These are phyloP conservation scores for Pseudocercospora crystallina DNA, from an alignment of 2,329 filamentous ascomycete species.

Conservation along the genomic window DNA sequence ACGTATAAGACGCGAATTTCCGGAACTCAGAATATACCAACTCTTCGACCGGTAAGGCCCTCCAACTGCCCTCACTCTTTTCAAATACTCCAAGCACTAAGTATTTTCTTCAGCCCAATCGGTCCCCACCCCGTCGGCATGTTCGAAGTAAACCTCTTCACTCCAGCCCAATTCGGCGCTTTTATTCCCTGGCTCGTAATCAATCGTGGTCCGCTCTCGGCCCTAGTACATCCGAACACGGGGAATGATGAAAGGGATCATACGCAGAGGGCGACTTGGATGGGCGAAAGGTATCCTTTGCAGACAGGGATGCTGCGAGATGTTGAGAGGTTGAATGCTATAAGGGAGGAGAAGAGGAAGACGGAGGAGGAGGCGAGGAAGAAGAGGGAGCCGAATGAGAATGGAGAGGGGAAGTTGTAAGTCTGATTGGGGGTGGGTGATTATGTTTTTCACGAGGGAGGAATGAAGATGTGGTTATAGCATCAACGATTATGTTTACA, in stretches of 20 bases:
- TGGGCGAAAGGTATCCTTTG: constrained; percentile 66
- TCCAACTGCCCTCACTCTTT: too few species aligned
- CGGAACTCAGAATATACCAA: constrained; percentile 77
- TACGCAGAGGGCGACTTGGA: constrained; percentile 67
- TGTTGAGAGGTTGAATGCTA: constrained; percentile 13
- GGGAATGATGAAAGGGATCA: constrained; percentile 64
- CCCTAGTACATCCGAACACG: constrained; percentile 80
- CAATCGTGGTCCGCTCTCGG: constrained; percentile 76
- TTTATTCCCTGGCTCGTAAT: constrained; percentile 84
- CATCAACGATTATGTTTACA: too few species aligned
- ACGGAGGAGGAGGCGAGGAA: constrained; percentile 7
- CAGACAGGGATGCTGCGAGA: constrained; percentile 55
- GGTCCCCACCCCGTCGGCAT: constrained; percentile 82
- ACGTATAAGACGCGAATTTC: constrained; percentile 77
- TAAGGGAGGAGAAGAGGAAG: background rate
- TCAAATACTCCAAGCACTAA: too few species aligned
- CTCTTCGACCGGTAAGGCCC: constrained; percentile 65
- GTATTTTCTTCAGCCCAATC: constrained; percentile 54
- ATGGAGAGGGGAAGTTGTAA: too few species aligned
- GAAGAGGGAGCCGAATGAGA: background rate
- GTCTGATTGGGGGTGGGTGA: too few species aligned
- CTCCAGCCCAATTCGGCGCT: constrained; percentile 80
- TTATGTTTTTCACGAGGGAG: too few species aligned
- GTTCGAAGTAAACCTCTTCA: constrained; percentile 91
- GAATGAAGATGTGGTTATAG: too few species aligned